Evolutionary conservation across 2,329 filamentous ascomycete species (phyloP), one percentile per base, ranked within the genome.

Genomic region (Fusarium stilboides): DNA sequence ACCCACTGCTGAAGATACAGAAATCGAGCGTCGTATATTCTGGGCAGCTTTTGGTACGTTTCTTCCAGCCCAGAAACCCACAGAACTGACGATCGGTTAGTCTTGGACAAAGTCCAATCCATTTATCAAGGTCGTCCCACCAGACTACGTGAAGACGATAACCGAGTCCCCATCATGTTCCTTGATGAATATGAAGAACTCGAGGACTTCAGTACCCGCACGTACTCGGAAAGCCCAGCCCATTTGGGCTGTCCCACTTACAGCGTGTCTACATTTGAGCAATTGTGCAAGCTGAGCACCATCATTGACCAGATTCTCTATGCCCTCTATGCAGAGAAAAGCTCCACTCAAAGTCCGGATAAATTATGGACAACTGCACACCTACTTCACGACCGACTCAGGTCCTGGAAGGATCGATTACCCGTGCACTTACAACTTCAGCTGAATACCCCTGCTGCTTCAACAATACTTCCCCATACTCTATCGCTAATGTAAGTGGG

Each of bases 41-140:
- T 72, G 72, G 72, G 57, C 64, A 8, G 65, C 58, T 8, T 72
- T 50, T 13, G 69, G 71, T 74, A 51, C 12, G 59, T 13, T 3
- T 4, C 8, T 17, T 19, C 5, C 8, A 19, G 0, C 2, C 14
- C 5, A 5, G 10, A 13, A 1, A 17, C 3, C 0, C 9, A 4
- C 9, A n/a, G 9, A 28, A 17, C 50, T 53, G 3, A 57, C 2
- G 2, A 14, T 8, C 14, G 3, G 28, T 2, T 26, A 72, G 70
- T 79, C 24, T 50, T 79, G 52, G 86, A 86, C 62, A 87, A 87
- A 64, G 80, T 87, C 10, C 85, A 87, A 57, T 83, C 80, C 8
- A 71, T 87, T 2, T 87, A 87, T 49, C 84, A 86, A 65, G 86
- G 85, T 1, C 81, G 85, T 2, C 86, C 84, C 0, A 80, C 80